Conservation (phyloP, 83 land plant genomes). For the Diphasiastrum complanatum region DNA sequence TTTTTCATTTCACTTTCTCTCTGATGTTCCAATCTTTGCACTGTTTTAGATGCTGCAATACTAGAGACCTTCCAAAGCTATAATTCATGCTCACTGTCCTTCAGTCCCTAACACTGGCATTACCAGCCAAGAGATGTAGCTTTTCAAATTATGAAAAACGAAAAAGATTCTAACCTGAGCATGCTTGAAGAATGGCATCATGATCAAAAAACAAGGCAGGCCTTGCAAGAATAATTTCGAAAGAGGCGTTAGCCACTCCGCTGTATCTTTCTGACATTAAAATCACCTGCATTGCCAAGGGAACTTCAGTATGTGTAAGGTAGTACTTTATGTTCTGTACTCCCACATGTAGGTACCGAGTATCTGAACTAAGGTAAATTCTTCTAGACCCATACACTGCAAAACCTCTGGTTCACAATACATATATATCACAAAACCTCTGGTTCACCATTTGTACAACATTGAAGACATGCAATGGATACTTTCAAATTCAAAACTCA, state of each 20-base stretch:
- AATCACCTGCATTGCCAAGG: constrained; percentile 15
- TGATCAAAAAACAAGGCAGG: constrained; percentile 47
- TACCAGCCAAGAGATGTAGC: background rate
- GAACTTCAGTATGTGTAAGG: background rate
- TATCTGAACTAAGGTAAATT: background rate
- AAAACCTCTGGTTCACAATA: background rate
- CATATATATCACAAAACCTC: too few relatives aligned
- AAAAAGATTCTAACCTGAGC: constrained; percentile 46
- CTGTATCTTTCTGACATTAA: constrained; percentile 18
- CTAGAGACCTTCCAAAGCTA: too few relatives aligned
- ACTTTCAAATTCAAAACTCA: too few relatives aligned
- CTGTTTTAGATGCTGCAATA: too few relatives aligned
- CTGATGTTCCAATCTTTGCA: too few relatives aligned
- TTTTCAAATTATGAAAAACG: background rate
- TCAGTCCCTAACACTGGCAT: background rate
- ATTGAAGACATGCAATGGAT: too few relatives aligned
- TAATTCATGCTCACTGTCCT: too few relatives aligned
- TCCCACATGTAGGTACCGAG: constrained; percentile 16
- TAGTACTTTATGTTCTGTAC: constrained; percentile 2
- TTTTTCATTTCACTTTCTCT: too few relatives aligned
- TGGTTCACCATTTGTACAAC: too few relatives aligned
- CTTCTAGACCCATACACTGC: background rate
- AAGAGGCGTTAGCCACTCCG: constrained; percentile 44
- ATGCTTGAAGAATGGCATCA: constrained; percentile 33
- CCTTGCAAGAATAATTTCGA: constrained; percentile 49